A percentile compares a stretch with the other conserved stretches of the same genome.
phyloP scores from a whole-genome alignment of 2,329 filamentous ascomycete genomes.

The Mariannaea elegans region DNA sequence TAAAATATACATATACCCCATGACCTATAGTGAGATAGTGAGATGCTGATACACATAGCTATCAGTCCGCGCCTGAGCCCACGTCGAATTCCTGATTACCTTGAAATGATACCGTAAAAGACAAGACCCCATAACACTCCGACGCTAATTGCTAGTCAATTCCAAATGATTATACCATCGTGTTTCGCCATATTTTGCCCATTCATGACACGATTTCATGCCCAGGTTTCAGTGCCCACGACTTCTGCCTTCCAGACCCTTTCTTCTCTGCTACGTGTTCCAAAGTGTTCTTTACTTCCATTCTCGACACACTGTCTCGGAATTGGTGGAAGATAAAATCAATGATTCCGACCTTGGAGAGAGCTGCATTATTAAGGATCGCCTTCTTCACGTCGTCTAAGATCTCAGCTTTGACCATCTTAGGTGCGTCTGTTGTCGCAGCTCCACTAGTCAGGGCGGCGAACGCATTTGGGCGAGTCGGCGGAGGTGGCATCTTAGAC shows the following conservation, averaged over 20 bases:
- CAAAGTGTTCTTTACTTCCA: conserved; percentile 54
- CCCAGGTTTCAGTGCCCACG: conserved; percentile 52
- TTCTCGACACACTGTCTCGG: conserved; percentile 47
- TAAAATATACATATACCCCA: not conserved
- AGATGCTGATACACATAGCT: conserved; percentile 15
- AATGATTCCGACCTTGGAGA: conserved; percentile 53
- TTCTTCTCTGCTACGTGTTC: conserved; percentile 52
- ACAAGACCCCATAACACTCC: conserved; percentile 32
- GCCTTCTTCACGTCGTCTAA: conserved; percentile 53
- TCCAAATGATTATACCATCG: conserved; percentile 28
- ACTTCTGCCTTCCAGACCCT: conserved; percentile 47
- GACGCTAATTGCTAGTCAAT: conserved; percentile 38
- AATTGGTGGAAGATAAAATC: conserved; percentile 52
- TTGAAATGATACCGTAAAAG: conserved; percentile 32
- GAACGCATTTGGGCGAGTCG: conserved; percentile 48
- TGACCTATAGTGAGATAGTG: not conserved
- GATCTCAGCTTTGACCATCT: conserved; percentile 50
- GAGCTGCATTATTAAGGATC: conserved; percentile 50
- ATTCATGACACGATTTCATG: conserved; percentile 46
- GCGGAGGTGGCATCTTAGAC: conserved; percentile 45
- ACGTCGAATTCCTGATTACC: conserved; percentile 17
- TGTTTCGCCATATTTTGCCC: conserved; percentile 16
- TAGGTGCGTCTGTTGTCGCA: conserved; percentile 32
- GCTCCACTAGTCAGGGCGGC: conserved; percentile 42
- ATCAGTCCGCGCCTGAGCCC: conserved; percentile 1